Conservation (phyloP, 2,329 filamentous ascomycete species). For the Ascosphaera aggregata region DNA sequence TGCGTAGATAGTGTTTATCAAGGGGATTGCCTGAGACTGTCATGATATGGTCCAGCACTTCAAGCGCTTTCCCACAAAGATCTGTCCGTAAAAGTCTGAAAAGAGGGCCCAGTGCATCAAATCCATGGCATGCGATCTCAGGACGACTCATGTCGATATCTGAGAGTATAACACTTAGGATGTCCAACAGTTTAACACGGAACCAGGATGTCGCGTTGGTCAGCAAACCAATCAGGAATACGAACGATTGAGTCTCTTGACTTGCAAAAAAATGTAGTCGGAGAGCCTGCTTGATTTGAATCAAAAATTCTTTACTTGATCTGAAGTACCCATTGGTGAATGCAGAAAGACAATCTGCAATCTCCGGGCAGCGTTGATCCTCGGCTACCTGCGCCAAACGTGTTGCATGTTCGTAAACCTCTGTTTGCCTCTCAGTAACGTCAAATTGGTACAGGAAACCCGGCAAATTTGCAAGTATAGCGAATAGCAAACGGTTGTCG, state of each 20-base stretch:
- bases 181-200: slow-evolving; percentile 77
- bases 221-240: slow-evolving; percentile 74
- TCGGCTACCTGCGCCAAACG: slow-evolving; percentile 51
- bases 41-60: slow-evolving; percentile 87
- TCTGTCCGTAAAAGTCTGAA: slow-evolving; percentile 77
- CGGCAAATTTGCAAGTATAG: slow-evolving; percentile 77
- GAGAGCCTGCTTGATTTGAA: slow-evolving; percentile 49
- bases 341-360: slow-evolving; percentile 45
- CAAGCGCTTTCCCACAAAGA: slow-evolving; percentile 75
- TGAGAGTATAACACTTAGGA: slow-evolving; percentile 64
- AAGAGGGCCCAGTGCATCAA: slow-evolving; percentile 83
- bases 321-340: slow-evolving; percentile 46
- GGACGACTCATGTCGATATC: slow-evolving; percentile 83
- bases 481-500: slow-evolving; percentile 60
- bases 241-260: slow-evolving; percentile 63
- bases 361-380: slow-evolving; percentile 39
- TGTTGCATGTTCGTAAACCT: slow-evolving; percentile 39
- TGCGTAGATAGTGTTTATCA: slow-evolving; percentile 82
- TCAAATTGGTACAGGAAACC: slow-evolving; percentile 65
- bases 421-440: slow-evolving; percentile 25
- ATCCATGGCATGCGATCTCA: slow-evolving; percentile 74
- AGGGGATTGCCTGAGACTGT: slow-evolving; percentile 78
- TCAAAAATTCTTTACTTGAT: slow-evolving; percentile 50
- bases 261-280: slow-evolving; percentile 57
- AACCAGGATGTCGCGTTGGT: slow-evolving; percentile 81